phyloP scores from a whole-genome alignment of 257 asterid species.

The Lantana camara region DNA sequence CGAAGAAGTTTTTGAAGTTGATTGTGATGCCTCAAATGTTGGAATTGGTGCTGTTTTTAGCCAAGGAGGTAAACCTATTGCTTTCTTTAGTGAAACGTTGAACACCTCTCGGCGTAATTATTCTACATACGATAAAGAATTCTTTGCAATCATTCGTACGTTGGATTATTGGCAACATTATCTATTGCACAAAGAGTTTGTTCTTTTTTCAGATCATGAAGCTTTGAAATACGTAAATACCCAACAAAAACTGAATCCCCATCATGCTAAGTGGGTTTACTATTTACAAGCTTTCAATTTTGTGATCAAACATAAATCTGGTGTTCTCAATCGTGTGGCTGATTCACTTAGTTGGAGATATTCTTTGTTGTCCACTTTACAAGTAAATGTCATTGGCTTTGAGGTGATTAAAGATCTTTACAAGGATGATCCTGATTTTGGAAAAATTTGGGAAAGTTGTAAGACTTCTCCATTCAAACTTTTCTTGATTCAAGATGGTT shows the following conservation, averaged over 20 bases:
- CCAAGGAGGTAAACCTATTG: constrained; percentile 8
- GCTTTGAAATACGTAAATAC: constrained; percentile 3
- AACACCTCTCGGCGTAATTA: neutral
- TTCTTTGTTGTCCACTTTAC: no score
- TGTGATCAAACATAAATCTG: neutral
- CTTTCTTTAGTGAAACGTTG: constrained; percentile 9
- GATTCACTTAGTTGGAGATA: no score
- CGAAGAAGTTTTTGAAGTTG: neutral
- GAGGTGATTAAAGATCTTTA: neutral
- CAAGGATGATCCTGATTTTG: neutral
- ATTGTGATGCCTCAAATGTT: constrained; percentile 23
- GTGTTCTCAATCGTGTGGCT: no score
- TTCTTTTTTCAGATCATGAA: constrained; percentile 4
- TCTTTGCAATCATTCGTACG: neutral
- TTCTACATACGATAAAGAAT: constrained; percentile 18
- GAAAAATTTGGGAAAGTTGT: neutral
- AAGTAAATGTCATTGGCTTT: no score
- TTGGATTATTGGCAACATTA: constrained; percentile 7
- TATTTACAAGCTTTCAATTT: neutral
- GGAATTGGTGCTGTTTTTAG: constrained; percentile 12
- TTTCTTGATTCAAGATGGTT: neutral
- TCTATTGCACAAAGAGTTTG: neutral
- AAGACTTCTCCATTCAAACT: neutral
- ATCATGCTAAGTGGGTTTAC: constrained; percentile 11
- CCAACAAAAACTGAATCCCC: constrained; percentile 11